Evolutionary conservation across 2,329 filamentous ascomycete genomes (phyloP).

Genomic region (Botrytis hyacinthi): DNA sequence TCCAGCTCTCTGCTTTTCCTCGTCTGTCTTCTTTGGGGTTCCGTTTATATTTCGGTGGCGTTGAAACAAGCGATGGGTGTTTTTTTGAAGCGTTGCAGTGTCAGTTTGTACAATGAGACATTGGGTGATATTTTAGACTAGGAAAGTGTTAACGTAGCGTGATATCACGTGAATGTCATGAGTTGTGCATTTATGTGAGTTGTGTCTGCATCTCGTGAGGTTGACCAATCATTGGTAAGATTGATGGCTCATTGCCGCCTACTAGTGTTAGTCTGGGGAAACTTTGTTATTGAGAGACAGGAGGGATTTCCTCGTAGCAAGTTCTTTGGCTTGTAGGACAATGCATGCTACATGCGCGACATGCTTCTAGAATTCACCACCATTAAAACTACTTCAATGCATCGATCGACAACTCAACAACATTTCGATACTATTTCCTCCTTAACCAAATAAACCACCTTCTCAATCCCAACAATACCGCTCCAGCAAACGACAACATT

Average conservation of each 20-base stretch:
- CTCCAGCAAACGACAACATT: neutral
- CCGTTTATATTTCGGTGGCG: slow-evolving; percentile 7
- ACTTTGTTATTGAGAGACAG: neutral
- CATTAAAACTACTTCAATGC: neutral
- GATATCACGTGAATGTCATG: slow-evolving; percentile 12
- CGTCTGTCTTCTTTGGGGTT: slow-evolving; percentile 10
- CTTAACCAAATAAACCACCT: neutral
- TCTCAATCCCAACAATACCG: neutral
- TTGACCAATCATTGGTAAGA: neutral
- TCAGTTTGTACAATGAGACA: slow-evolving; percentile 1
- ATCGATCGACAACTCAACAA: neutral
- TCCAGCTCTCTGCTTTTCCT: neutral
- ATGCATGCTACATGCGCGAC: neutral
- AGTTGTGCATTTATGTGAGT: neutral
- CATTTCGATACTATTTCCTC: neutral
- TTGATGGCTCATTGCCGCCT: neutral
- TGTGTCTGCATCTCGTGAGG: slow-evolving; percentile 11
- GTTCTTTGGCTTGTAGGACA: neutral
- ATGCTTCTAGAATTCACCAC: neutral
- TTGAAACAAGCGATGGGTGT: neutral
- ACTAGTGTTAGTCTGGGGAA: neutral
- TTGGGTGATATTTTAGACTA: neutral
- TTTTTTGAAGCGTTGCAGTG: neutral
- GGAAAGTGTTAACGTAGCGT: neutral
- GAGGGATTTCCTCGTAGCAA: neutral